These are phyloP conservation scores for Phalaenopsis hybrid DNA, from an alignment of 116 monocot genomes.

Conservation along the genomic window DNA sequence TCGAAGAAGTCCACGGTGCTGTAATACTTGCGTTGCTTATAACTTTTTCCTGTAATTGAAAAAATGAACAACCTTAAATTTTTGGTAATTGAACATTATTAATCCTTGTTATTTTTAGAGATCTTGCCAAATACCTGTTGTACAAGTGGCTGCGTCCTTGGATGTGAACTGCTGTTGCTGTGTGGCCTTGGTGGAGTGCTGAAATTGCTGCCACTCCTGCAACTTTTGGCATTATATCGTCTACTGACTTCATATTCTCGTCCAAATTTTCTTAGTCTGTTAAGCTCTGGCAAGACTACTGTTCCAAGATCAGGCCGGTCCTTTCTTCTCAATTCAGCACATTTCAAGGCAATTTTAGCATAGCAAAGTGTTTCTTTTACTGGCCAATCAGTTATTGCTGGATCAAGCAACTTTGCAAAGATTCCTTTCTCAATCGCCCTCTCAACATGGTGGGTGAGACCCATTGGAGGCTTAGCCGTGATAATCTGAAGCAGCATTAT, in stretches of 20 bases:
- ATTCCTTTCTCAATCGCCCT: constrained; percentile 22
- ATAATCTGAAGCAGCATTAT: constrained; percentile 38
- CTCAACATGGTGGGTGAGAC: constrained; percentile 28
- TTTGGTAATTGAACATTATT: background rate
- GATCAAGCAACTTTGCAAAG: constrained; percentile 26
- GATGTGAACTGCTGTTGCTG: background rate
- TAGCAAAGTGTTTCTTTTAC: constrained; percentile 25
- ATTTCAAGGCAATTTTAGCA: constrained; percentile 32
- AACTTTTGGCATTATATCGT: background rate
- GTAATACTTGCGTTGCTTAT: constrained; percentile 4
- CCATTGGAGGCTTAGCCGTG: constrained; percentile 35
- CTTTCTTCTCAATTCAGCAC: constrained; percentile 33
- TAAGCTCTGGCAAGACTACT: constrained; percentile 37
- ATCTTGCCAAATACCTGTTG: constrained; percentile 3
- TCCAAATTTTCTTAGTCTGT: constrained; percentile 22
- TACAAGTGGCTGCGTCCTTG: background rate
- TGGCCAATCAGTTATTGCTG: constrained; percentile 31
- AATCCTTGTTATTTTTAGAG: background rate
- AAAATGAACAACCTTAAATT: background rate
- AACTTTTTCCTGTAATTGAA: background rate
- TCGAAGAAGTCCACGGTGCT: background rate
- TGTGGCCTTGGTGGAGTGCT: constrained; percentile 6
- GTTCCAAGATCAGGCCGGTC: constrained; percentile 33
- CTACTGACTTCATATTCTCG: background rate
- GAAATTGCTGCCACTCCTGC: background rate